Base-by-base conservation (phyloP, 306 rosid genomes). In the Pterocarpus santalinus region DNA sequence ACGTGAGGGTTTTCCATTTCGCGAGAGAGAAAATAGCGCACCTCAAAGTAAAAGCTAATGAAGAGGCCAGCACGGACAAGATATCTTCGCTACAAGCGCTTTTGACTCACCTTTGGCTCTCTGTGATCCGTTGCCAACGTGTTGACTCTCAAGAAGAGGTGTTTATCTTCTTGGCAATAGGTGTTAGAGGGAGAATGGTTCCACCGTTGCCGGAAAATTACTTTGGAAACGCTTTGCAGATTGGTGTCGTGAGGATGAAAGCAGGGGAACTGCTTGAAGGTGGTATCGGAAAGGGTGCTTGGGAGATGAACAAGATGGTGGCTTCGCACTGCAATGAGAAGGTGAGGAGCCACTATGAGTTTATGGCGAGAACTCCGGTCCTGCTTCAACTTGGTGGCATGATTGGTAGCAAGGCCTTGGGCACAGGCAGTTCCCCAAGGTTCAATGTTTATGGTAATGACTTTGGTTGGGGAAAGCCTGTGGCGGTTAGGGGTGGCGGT, bases 61-160 rank as follows among this genome's bases (percentile, higher is more conserved):
- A 77, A 5, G 86, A 77, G 33, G 82, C 49, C 5, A 22, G 32
- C n/a, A 75, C 63, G 0, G 12, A 43, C 30, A 77, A 69, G 9
- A 82, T 89, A 67, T 89, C 92, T 4, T 89, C 92, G 3, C 78
- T 87, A 16, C 92, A 89, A 76, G 83, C 89, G 17, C 51, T 87
- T 34, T 22, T 78, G 13, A 76, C 66, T 39, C 88, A 62, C 62
- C 53, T 90, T 4, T 90, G 93, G 93, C 66, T 89, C 1, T 65
- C 66, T 5, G 52, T 88, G 8, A 44, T 61, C 1, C 87, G 87
- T 0, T 52, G 47, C 73, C 22, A 72, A 5, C 11, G 10, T 38
- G 52, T 82, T 4, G 55, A 58, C 11, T 79, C 79, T 1, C 22
- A 76, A 39, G 82, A 85, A 38, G 80, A 67, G 6, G 30, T 57